Evolutionary conservation across 2,329 filamentous ascomycete genomes (phyloP), one percentile per base, ranked within the genome.

Genomic region (Diaporthe citri): DNA sequence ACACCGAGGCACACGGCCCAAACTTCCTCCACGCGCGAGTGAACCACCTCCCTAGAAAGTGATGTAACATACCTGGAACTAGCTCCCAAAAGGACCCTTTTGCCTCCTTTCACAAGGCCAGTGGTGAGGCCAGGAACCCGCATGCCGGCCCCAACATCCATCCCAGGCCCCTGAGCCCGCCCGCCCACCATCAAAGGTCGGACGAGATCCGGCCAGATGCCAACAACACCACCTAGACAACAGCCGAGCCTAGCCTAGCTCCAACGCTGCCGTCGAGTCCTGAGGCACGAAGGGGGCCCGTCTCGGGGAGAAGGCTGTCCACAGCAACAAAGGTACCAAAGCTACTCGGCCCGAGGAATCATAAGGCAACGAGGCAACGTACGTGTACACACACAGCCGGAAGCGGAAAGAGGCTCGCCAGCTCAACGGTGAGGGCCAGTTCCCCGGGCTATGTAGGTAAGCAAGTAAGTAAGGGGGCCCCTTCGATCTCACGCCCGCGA

Each of bases 71-170:
- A 8, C 34, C 20, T 7, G 15, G n/a, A 12, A 31, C 28, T 66
- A 66, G 60, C 60, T 48, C 43, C 28, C 60, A 31, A 66, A 66
- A 66, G 43, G 60, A 48, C 60, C 60, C 15, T 36, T 34, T 12
- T 22, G 10, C 17, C 4, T 41, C 13, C 13, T 20, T 25, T 13
- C 55, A 7, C 31, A 3, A 1, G 10, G 22, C 10, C 12, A 3
- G 34, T 59, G 56, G 39, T 41, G 4, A 39, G 34, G 13, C 17
- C 22, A 12, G 36, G 13, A 7, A 41, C 22, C 20, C n/a, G n/a
- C 51, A 28, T 52, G n/a, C 15, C 17, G 22, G 2, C 20, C 20
- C 43, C 8, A 48, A 22, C 43, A 20, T 48, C 41, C 43, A 48
- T 48, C 20, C 7, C 43, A 22, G n/a, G 46, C 0, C 22, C 48